These are phyloP conservation scores for Cryphonectria naterciae DNA, from an alignment of 2,329 filamentous ascomycete species.

Conservation along the genomic window DNA sequence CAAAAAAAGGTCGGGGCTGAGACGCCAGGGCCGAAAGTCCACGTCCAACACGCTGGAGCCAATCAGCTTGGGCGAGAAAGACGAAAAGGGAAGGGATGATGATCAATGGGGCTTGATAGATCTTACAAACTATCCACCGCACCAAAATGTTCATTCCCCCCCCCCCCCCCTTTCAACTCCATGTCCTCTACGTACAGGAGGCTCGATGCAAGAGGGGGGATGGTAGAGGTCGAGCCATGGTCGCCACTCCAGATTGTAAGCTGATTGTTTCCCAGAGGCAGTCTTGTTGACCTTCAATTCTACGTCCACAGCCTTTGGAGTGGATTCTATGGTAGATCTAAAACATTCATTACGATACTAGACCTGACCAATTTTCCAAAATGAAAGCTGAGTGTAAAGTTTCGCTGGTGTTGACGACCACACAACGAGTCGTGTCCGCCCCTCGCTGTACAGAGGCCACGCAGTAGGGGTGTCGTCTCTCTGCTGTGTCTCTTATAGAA, in stretches of 20 bases:
- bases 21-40: neutral
- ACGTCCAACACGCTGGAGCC: neutral
- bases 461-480: neutral
- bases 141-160: fast-evolving
- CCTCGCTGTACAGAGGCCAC: too few species aligned
- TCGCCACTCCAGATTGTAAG: neutral
- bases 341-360: too few species aligned
- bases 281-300: neutral
- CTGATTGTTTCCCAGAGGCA: neutral
- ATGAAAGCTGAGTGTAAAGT: neutral
- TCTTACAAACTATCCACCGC: neutral
- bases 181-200: neutral
- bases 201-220: neutral
- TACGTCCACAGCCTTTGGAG: too few species aligned
- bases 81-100: slow-evolving; percentile 6
- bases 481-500: neutral
- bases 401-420: too few species aligned
- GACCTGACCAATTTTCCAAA: neutral
- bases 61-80: neutral
- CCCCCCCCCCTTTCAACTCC: neutral
- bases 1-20: neutral
- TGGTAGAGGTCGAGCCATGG: neutral
- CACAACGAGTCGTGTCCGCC: too few species aligned
- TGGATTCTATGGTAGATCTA: too few species aligned
- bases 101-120: neutral